These are phyloP conservation scores for Penicillium sp. DNA, from an alignment of 2,329 filamentous ascomycete genomes.

Conservation along the genomic window DNA sequence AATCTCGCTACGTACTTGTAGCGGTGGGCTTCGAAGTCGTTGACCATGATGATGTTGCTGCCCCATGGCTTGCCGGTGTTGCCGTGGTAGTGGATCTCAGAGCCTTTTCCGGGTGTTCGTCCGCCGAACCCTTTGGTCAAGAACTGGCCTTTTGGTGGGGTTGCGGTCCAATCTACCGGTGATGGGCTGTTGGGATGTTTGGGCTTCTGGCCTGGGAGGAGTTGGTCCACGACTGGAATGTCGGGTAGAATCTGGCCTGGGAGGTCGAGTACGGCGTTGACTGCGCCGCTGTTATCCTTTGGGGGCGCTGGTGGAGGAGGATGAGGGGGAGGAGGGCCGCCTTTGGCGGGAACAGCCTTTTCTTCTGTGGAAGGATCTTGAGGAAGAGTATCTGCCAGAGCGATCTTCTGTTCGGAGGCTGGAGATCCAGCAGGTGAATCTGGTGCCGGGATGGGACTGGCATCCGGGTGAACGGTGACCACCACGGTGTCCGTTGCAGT, in stretches of 20 bases:
- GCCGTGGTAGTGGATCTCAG: slow-evolving; percentile 31
- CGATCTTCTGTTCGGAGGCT: not conserved
- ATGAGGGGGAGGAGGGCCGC: not conserved
- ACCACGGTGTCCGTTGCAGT: slow-evolving; percentile 13
- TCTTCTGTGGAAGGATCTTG: slow-evolving; percentile 4
- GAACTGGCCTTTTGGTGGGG: slow-evolving; percentile 21
- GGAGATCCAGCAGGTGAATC: not conserved
- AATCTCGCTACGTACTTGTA: slow-evolving; percentile 43
- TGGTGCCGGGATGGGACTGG: not conserved
- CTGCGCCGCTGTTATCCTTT: not conserved
- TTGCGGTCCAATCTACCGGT: slow-evolving; percentile 24
- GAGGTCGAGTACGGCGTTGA: slow-evolving; percentile 1
- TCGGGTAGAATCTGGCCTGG: slow-evolving; percentile 12
- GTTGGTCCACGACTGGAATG: slow-evolving; percentile 10
- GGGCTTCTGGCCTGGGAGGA: slow-evolving; percentile 8
- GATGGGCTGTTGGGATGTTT: not conserved
- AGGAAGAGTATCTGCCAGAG: slow-evolving; percentile 1
- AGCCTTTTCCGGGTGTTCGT: slow-evolving; percentile 24
- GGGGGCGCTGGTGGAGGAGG: not conserved
- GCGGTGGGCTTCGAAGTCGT: slow-evolving; percentile 26
- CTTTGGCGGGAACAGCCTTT: not conserved
- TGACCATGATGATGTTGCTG: slow-evolving; percentile 43
- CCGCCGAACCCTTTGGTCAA: slow-evolving; percentile 34
- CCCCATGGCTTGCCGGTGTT: slow-evolving; percentile 44
- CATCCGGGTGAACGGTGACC: slow-evolving; percentile 8